phyloP scores from a whole-genome alignment of 768 basidiomycete species.

The Rhodotorula graminis region DNA sequence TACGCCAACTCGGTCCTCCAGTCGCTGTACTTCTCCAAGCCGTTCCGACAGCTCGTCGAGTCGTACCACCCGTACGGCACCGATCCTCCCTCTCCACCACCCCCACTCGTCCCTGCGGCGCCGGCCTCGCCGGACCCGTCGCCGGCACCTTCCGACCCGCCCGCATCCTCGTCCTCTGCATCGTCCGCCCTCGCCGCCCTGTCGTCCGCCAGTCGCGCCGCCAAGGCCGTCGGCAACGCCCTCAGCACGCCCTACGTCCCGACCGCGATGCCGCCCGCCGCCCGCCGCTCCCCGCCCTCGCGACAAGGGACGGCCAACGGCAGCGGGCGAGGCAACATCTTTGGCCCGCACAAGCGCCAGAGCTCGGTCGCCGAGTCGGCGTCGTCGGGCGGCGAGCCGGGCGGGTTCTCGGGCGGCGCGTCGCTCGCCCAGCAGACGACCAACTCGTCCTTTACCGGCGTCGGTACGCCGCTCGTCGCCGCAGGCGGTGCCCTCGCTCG shows the following conservation, averaged over 20 bases:
- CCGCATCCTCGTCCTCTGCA: conserved; percentile 48
- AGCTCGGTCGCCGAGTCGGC: not conserved
- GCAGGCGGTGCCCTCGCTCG: conserved; percentile 48
- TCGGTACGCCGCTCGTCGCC: conserved; percentile 53
- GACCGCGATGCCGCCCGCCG: not conserved
- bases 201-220: not conserved
- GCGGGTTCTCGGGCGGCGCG: conserved; percentile 16
- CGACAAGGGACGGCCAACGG: not conserved
- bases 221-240: conserved; percentile 13
- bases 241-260: conserved; percentile 1
- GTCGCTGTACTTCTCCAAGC: conserved; percentile 88
- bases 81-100: not conserved
- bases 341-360: not conserved
- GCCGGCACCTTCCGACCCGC: conserved; percentile 12
- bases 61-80: conserved; percentile 17
- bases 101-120: not conserved
- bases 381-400: not conserved
- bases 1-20: conserved; percentile 99
- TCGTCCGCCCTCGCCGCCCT: conserved; percentile 51
- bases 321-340: conserved; percentile 2
- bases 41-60: conserved; percentile 82
- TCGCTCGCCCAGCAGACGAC: conserved; percentile 24
- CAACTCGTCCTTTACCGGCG: conserved; percentile 32
- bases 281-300: not conserved
- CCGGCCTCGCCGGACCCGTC: not conserved